A percentile compares a stretch with the other conserved stretches of the same genome.
Conservation (phyloP, 257 asterid species). For the Vinca minor region DNA sequence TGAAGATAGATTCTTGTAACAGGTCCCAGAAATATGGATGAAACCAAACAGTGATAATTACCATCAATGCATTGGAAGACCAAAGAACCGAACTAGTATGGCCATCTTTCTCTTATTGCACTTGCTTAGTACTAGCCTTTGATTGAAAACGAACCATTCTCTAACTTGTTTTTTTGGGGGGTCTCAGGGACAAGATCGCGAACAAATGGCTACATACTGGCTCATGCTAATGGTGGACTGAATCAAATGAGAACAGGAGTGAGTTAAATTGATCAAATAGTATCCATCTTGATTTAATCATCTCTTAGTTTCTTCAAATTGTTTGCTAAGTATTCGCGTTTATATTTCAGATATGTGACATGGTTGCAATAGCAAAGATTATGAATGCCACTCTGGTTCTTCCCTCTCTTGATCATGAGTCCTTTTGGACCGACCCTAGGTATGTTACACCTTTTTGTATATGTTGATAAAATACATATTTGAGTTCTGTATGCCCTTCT, state of each 20-base stretch:
- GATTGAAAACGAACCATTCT: not conserved
- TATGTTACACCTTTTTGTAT: constrained; percentile 13
- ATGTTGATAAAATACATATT: not conserved
- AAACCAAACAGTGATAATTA: constrained; percentile 59
- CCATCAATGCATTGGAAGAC: constrained; percentile 56
- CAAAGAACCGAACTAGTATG: constrained; percentile 52
- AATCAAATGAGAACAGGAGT: constrained; percentile 98
- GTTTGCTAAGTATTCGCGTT: constrained; percentile 4
- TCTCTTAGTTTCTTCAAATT: not conserved
- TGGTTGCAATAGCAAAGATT: constrained; percentile 95
- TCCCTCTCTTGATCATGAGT: constrained; percentile 88
- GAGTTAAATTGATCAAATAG: constrained; percentile 17
- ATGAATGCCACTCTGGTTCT: constrained; percentile 93
- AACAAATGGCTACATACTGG: constrained; percentile 69
- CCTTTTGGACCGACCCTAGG: constrained; percentile 98
- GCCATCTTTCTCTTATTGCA: not conserved
- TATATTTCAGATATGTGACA: constrained; percentile 69
- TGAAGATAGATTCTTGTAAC: constrained; percentile 11
- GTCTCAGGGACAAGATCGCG: constrained; percentile 38
- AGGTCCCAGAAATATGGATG: constrained; percentile 94
- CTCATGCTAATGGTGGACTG: constrained; percentile 92
- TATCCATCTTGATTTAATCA: not conserved
- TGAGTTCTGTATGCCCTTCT: not conserved
- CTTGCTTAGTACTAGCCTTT: not conserved
- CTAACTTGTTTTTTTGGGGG: not conserved